These are phyloP conservation scores for Phytopythium cucurbitacearum DNA, from an alignment of 352 stramenopile species.

Conservation along the genomic window DNA sequence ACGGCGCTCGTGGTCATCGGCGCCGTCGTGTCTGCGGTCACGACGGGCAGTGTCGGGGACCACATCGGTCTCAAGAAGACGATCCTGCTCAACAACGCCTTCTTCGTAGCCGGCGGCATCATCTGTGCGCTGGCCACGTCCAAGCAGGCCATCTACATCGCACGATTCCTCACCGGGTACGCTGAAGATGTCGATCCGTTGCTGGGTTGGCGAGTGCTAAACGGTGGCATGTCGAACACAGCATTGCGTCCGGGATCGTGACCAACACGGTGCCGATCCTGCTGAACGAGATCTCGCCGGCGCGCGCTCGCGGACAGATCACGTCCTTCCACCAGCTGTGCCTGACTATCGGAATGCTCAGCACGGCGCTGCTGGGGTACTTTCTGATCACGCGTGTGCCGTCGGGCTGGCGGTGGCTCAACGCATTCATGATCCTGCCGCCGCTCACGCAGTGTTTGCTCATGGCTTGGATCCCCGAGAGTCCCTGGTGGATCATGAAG, in stretches of 20 bases:
- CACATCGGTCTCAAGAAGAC: slow-evolving; percentile 59
- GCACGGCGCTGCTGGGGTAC: slow-evolving; percentile 69
- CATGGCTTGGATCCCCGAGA: slow-evolving; percentile 72
- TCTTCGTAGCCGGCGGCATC: slow-evolving; percentile 56
- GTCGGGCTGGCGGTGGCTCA: slow-evolving; percentile 84
- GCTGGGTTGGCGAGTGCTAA: not conserved
- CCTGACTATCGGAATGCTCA: slow-evolving; percentile 86
- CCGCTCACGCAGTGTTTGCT: slow-evolving; percentile 55
- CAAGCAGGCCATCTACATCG: slow-evolving; percentile 58
- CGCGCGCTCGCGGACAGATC: slow-evolving; percentile 58
- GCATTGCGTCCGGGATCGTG: slow-evolving; percentile 64
- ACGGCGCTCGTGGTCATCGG: slow-evolving; percentile 72
- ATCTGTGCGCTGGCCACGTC: slow-evolving; percentile 53
- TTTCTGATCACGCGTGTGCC: slow-evolving; percentile 72
- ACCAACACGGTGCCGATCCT: slow-evolving; percentile 83
- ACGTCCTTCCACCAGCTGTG: slow-evolving; percentile 86
- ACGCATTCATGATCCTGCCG: slow-evolving; percentile 64
- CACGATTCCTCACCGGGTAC: slow-evolving; percentile 51
- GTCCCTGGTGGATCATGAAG: slow-evolving; percentile 88
- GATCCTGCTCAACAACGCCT: slow-evolving; percentile 66
- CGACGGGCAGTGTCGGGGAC: slow-evolving; percentile 45
- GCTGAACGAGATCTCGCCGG: slow-evolving; percentile 78
- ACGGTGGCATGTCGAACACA: slow-evolving; percentile 1
- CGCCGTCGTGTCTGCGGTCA: slow-evolving; percentile 59
- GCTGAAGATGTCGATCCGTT: not conserved